Percentiles rank a stretch among this genome's conserved stretches.
Evolutionary conservation across 176 grass and related monocot species (phyloP).

Genomic region (Hyparrhenia diplandra): DNA sequence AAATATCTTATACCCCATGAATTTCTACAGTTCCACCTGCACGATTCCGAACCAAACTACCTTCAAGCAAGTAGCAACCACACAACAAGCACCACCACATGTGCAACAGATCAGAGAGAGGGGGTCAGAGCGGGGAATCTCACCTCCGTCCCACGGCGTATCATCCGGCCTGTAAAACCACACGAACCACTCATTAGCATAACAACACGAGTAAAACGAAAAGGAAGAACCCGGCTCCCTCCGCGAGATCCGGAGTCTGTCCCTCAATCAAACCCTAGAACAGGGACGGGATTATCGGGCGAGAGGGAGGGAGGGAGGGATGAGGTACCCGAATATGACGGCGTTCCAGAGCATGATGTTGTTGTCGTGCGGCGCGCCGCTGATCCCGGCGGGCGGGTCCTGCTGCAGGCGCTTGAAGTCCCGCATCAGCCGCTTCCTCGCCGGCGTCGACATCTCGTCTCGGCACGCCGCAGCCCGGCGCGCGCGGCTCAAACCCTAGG

Average conservation of each 20-base stretch:
- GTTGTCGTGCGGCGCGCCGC: slow-evolving; percentile 89
- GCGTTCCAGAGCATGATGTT: slow-evolving; percentile 99
- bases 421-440: slow-evolving; percentile 98
- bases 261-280: slow-evolving; percentile 5
- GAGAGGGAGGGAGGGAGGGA: not conserved
- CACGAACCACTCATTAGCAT: slow-evolving; percentile 10
- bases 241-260: slow-evolving; percentile 21
- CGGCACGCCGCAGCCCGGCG: not conserved
- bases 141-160: slow-evolving; percentile 97
- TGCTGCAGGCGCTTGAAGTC: slow-evolving; percentile 98
- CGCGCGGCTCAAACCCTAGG: slow-evolving; percentile 30
- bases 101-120: slow-evolving; percentile 12
- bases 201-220: not conserved
- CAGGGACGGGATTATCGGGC: not conserved
- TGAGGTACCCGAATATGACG: slow-evolving; percentile 79
- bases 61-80: not conserved
- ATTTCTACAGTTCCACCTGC: not conserved
- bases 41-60: not conserved
- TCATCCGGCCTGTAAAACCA: slow-evolving; percentile 79
- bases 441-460: slow-evolving; percentile 80
- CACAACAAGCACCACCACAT: not conserved
- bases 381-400: slow-evolving; percentile 93
- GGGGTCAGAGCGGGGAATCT: slow-evolving; percentile 10
- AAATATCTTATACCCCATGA: not conserved
- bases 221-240: not conserved